These are phyloP conservation scores for Calonectria hawksworthii DNA, from an alignment of 2,329 filamentous ascomycete species.

Conservation along the genomic window DNA sequence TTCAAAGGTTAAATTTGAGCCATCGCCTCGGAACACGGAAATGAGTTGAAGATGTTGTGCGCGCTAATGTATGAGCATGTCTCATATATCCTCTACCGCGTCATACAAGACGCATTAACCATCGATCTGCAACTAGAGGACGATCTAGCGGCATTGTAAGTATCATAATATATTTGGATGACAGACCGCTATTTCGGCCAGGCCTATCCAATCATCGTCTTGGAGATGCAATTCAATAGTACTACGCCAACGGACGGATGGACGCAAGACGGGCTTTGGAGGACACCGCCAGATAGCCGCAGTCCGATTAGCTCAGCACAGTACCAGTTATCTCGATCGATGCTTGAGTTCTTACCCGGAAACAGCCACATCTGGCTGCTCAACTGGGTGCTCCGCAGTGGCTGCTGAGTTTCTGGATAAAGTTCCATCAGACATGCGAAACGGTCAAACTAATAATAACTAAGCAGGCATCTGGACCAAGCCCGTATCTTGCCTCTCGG, in stretches of 20 bases:
- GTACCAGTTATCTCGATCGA: background rate
- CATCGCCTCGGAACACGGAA: background rate
- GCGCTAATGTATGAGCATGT: background rate
- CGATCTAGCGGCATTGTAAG: background rate
- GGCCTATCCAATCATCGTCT: background rate
- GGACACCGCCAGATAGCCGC: background rate
- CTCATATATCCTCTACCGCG: background rate
- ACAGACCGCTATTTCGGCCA: background rate
- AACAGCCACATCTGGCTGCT: background rate
- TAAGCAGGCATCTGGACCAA: background rate
- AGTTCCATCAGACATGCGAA: slow-evolving; percentile 3
- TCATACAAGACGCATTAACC: background rate
- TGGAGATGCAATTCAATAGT: background rate
- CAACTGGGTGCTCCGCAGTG: background rate
- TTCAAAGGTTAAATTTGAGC: background rate
- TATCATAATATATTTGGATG: background rate
- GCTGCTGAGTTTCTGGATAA: background rate
- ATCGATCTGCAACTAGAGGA: background rate
- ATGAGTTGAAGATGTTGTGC: background rate
- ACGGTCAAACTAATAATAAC: background rate
- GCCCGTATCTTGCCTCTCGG: background rate
- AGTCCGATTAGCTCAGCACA: background rate
- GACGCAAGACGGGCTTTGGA: background rate
- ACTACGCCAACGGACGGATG: background rate
- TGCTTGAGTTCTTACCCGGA: background rate